Evolutionary conservation across 2,329 filamentous ascomycete species (phyloP).

Genomic region (Aspergillus fischeri): DNA sequence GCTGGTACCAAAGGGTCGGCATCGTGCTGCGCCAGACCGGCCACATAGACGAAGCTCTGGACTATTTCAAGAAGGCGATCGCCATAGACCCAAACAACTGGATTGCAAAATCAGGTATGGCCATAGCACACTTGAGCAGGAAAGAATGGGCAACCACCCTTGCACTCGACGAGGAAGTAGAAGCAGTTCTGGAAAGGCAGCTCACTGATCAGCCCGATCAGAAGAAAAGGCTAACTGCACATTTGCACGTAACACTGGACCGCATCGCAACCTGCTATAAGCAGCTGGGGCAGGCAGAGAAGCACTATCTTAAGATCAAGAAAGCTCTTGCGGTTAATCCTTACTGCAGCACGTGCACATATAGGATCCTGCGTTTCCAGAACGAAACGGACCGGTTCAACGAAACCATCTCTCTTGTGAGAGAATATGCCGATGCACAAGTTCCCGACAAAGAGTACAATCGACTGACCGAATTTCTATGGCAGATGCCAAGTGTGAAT

Average conservation of each 20-base stretch:
- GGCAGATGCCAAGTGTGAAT: neutral
- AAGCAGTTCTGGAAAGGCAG: constrained; percentile 10
- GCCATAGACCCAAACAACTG: constrained; percentile 1
- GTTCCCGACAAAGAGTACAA: neutral
- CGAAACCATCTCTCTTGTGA: constrained; percentile 1
- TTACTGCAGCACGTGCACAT: constrained; percentile 1
- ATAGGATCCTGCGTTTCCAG: constrained; percentile 1
- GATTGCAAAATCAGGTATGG: neutral
- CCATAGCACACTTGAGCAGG: neutral
- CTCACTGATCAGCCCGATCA: constrained; percentile 8
- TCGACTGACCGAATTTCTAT: neutral
- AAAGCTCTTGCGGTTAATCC: neutral
- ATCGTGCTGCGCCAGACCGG: neutral
- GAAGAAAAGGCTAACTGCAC: neutral
- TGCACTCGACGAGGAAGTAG: constrained; percentile 15
- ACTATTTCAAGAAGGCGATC: neutral
- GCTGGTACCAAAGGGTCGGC: constrained; percentile 3
- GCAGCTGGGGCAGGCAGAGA: neutral
- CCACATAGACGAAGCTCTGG: neutral
- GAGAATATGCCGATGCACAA: neutral
- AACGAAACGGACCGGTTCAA: neutral
- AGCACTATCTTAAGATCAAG: neutral
- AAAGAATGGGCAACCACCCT: constrained; percentile 10
- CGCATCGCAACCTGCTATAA: constrained; percentile 1
- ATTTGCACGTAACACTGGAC: neutral